phyloP scores from a whole-genome alignment of 1,284 basidiomycete species.

The Papiliotrema flavescens region DNA sequence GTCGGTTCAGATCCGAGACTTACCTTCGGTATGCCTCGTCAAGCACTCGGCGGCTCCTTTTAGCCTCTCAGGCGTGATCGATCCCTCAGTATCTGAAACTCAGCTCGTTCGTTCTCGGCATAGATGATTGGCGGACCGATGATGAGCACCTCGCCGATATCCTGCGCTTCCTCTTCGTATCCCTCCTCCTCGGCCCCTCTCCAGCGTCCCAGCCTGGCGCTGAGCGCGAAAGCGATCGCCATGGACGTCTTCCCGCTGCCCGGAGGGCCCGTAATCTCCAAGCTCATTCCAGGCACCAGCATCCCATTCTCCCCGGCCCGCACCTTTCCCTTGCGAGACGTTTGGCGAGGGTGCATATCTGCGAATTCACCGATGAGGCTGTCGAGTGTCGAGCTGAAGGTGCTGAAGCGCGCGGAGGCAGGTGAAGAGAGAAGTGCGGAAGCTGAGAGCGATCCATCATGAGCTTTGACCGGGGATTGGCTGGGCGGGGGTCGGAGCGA shows the following conservation, averaged over 20 bases:
- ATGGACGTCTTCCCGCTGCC: conserved; percentile 44
- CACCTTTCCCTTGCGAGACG: conserved; percentile 15
- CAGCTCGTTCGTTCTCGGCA: neutral
- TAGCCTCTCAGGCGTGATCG: conserved; percentile 32
- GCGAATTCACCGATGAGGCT: conserved; percentile 22
- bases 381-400: conserved; percentile 33
- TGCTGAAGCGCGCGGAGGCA: conserved; percentile 27
- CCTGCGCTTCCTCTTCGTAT: conserved; percentile 4
- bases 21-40: conserved; percentile 5
- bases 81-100: conserved; percentile 46
- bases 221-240: conserved; percentile 31
- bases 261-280: conserved; percentile 46
- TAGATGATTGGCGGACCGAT: conserved; percentile 29
- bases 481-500: no score
- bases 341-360: neutral
- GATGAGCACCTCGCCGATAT: conserved; percentile 36
- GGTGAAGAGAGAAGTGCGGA: conserved; percentile 22
- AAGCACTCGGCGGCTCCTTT: conserved; percentile 18
- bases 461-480: no score
- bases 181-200: conserved; percentile 6
- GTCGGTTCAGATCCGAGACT: neutral
- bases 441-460: conserved; percentile 11
- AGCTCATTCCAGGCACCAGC: conserved; percentile 36
- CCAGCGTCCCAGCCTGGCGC: conserved; percentile 19
- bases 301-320: conserved; percentile 12